Conservation (phyloP, 1,284 basidiomycete genomes). For the Neotropicomus parvogracilis region DNA sequence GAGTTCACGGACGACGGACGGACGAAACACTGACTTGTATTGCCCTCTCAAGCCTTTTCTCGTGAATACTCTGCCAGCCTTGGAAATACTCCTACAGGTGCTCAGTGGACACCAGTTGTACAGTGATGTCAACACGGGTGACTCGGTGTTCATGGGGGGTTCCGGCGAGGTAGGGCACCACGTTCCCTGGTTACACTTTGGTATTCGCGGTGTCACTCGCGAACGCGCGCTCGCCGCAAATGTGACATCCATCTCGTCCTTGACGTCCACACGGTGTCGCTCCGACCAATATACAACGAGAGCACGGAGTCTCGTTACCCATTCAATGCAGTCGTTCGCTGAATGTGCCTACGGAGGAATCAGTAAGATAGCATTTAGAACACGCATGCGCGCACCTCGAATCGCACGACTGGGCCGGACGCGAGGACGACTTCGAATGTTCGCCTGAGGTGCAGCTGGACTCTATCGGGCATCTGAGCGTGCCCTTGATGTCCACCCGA, state of each 20-base stretch:
- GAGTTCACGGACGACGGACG: neutral
- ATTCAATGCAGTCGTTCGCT: slow-evolving; percentile 64
- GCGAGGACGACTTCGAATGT: slow-evolving; percentile 75
- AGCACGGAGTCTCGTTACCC: slow-evolving; percentile 69
- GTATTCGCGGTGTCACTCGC: slow-evolving; percentile 53
- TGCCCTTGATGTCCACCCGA: slow-evolving; percentile 65
- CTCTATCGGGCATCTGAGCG: slow-evolving; percentile 41
- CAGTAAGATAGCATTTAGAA: slow-evolving; percentile 6
- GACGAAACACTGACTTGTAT: slow-evolving; percentile 54
- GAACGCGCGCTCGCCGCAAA: slow-evolving; percentile 49
- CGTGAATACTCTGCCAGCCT: slow-evolving; percentile 67
- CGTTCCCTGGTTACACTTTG: slow-evolving; percentile 35
- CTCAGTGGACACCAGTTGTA: slow-evolving; percentile 82
- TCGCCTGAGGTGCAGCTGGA: slow-evolving; percentile 54
- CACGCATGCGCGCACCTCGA: slow-evolving; percentile 54
- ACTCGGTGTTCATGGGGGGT: slow-evolving; percentile 47
- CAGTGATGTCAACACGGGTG: slow-evolving; percentile 56
- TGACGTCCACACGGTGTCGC: slow-evolving; percentile 66
- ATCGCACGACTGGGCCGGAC: slow-evolving; percentile 66
- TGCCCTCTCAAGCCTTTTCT: slow-evolving; percentile 63
- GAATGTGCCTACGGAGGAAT: slow-evolving; percentile 52
- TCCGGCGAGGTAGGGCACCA: slow-evolving; percentile 46
- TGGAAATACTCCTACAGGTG: slow-evolving; percentile 68
- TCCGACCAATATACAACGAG: slow-evolving; percentile 75
- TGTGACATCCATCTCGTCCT: slow-evolving; percentile 74